Base-by-base conservation (phyloP, 2,329 filamentous ascomycete genomes). In the Fusarium sp. region DNA sequence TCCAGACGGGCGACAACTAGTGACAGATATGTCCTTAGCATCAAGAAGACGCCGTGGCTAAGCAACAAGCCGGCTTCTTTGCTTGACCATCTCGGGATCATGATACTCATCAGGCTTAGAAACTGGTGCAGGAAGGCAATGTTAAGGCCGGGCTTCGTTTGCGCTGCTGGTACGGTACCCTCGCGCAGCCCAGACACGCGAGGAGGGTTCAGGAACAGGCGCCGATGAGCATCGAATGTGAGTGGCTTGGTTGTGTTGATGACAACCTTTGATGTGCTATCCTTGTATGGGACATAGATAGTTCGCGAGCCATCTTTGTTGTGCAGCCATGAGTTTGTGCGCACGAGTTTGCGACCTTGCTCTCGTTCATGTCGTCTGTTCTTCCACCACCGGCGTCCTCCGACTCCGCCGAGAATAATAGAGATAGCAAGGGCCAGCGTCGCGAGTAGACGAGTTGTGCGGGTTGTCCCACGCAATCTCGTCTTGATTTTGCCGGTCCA, bases 111-210 rank as follows among this genome's bases (percentile, higher is more conserved):
- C 56, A 99, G 83, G 76, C 95, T 98, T 52, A 98, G 85, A 74
- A 99, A 98, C 80, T 99, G 96, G 78, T 99, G 96, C 54, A 99
- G 80, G 75, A 99, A 99, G 13, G 96, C 96, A 61, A 99, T 85
- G 77, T 99, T 99, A 39, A 99, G 83, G 1, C 96, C 96, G 0
- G 96, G 94, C 79, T 97, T 98, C 5, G 94, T 95, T 78, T 97
- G 93, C 11, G 93, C 88, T 3, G 94, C 93, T 17, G 96, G 96
- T 7, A 97, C 93, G 43, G 87, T 86, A 15, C 90, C 89, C 78
- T 94, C 90, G 39, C 87, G 85, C 47, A 96, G 85, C 2, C 94
- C 92, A 14, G 94, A 92, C 19, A 94, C 92, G 63, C 94, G 87
- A 6, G 94, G 94, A 2, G 95, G 94, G 75, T 97, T 96, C 47